These are phyloP conservation scores for Eremothecium sinecaudum DNA, from an alignment of 1,139 yeast genomes.

Conservation along the genomic window DNA sequence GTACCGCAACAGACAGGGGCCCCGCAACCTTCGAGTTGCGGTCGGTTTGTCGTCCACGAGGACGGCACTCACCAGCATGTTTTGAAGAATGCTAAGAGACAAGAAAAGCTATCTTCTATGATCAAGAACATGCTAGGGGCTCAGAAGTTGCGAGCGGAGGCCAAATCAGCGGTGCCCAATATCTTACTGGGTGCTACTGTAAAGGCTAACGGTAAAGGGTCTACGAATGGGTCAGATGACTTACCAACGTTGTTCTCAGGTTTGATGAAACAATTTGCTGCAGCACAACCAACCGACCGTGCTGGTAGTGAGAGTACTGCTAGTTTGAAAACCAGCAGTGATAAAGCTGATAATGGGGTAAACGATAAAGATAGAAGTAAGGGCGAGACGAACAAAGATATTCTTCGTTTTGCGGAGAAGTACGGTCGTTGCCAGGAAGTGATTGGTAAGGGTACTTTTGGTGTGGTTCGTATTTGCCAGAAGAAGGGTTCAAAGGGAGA, in stretches of 20 bases:
- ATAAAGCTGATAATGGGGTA: conserved; percentile 27
- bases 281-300: conserved; percentile 21
- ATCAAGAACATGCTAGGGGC: conserved; percentile 78
- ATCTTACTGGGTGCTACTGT: conserved; percentile 31
- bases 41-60: conserved; percentile 33
- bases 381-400: conserved; percentile 11
- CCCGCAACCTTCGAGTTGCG: not conserved
- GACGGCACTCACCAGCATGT: conserved; percentile 75
- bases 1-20: not conserved
- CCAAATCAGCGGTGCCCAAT: conserved; percentile 78
- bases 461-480: conserved; percentile 69
- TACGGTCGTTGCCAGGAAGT: conserved; percentile 76
- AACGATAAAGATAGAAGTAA: conserved; percentile 17
- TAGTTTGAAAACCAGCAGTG: conserved; percentile 19
- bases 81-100: conserved; percentile 67
- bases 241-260: conserved; percentile 83
- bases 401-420: conserved; percentile 44
- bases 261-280: conserved; percentile 58
- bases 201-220: conserved; percentile 17
- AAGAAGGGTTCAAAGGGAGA: conserved; percentile 33
- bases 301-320: conserved; percentile 33
- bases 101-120: conserved; percentile 81
- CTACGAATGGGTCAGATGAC: conserved; percentile 20
- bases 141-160: conserved; percentile 69
- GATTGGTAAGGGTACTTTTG: conserved; percentile 80